phyloP scores from a whole-genome alignment of 768 basidiomycete species.

The Hypholoma fasciculare region DNA sequence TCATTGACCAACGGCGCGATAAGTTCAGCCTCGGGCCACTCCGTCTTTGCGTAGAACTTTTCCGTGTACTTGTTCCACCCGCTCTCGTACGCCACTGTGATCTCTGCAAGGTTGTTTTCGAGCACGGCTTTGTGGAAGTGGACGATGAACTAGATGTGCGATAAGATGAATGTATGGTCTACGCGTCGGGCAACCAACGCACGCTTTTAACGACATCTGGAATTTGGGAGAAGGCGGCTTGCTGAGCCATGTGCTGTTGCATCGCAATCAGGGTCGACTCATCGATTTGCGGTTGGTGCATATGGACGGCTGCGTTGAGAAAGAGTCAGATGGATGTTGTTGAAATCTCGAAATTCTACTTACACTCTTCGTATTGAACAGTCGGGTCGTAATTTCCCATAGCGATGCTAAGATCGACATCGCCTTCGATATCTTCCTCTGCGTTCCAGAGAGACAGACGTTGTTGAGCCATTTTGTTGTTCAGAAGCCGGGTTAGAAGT shows the following conservation, averaged over 20 bases:
- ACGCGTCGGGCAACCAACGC: conserved; percentile 2
- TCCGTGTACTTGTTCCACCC: conserved; percentile 98
- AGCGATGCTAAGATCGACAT: conserved; percentile 69
- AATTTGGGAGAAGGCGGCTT: conserved; percentile 79
- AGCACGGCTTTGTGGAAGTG: conserved; percentile 93
- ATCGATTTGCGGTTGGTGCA: conserved; percentile 65
- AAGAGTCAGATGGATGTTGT: conserved; percentile 8
- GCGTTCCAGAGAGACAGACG: conserved; percentile 74
- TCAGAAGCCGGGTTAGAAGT: conserved; percentile 12
- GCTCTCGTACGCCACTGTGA: conserved; percentile 92
- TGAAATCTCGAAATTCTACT: conserved; percentile 14
- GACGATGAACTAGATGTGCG: conserved; percentile 74
- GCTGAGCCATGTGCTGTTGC: conserved; percentile 84
- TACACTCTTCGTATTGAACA: conserved; percentile 69
- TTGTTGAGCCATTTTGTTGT: conserved; percentile 56
- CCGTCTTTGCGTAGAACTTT: conserved; percentile 90
- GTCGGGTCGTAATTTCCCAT: conserved; percentile 71
- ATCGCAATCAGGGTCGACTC: conserved; percentile 69
- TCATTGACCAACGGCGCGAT: conserved; percentile 94
- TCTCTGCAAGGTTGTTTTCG: conserved; percentile 88
- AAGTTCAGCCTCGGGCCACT: conserved; percentile 97
- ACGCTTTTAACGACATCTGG: conserved; percentile 90
- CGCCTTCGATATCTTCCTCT: conserved; percentile 80
- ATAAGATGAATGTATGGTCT: conserved; percentile 5
- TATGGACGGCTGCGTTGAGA: conserved; percentile 31